Conservation (phyloP, 2,329 filamentous ascomycete species). For the Penicillium polonicum region DNA sequence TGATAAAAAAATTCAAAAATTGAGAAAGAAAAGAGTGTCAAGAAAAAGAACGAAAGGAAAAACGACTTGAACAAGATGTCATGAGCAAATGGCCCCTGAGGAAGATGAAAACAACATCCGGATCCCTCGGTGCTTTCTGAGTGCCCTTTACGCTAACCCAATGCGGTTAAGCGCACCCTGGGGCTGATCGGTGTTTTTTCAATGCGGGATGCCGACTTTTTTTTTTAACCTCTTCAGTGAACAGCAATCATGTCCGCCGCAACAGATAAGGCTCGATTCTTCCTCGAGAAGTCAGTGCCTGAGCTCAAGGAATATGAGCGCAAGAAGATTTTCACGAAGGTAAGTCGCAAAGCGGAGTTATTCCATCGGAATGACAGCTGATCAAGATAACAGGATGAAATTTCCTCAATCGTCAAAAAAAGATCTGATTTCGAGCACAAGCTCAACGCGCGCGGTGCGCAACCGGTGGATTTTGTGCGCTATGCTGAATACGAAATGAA, state of each 20-base stretch:
- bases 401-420: conserved; percentile 81
- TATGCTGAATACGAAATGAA: conserved; percentile 75
- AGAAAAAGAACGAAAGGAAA: conserved; percentile 29
- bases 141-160: conserved; percentile 17
- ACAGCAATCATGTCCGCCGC: conserved; percentile 68
- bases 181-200: conserved; percentile 21
- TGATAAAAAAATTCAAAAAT: conserved; percentile 8
- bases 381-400: conserved; percentile 67
- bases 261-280: conserved; percentile 92
- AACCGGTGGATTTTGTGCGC: conserved; percentile 74
- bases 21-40: conserved; percentile 17
- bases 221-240: conserved; percentile 12
- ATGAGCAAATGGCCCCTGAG: conserved; percentile 32
- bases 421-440: conserved; percentile 92
- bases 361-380: conserved; percentile 5
- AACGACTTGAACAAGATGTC: conserved; percentile 16
- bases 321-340: conserved; percentile 85
- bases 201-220: conserved; percentile 36
- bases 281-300: conserved; percentile 85
- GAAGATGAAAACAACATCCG: conserved; percentile 26
- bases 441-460: conserved; percentile 76
- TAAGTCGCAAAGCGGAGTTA: conserved; percentile 38
- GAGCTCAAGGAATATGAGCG: conserved; percentile 90
- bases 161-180: conserved; percentile 21
- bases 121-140: conserved; percentile 23